Base-by-base conservation (phyloP, 768 basidiomycete genomes). In the Boletellus emodensis region DNA sequence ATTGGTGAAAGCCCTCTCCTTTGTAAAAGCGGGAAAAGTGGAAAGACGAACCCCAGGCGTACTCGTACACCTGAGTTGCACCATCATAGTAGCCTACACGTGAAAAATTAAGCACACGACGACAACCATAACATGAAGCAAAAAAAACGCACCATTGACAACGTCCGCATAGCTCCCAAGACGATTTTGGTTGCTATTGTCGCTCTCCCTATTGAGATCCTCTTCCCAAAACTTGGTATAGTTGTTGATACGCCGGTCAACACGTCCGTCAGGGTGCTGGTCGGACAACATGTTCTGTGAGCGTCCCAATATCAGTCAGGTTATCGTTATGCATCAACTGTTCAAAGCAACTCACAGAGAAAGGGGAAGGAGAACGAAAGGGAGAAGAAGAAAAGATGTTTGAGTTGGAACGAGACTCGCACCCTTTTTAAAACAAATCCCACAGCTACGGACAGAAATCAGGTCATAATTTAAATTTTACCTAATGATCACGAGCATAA, bases 21-120 rank as follows among this genome's bases (percentile, higher is more conserved):
- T 87, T 87, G 81, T 88, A 93, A 78, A 95, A 98, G 32, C 95
- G 91, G 49, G 90, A 95, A 70, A 96, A 96, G 72, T 97, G 94
- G 83, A 96, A 96, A 6, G 86, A 92, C 48, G 84, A 76, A 1
- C 81, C 81, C 94, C 93, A 92, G 46, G 90, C 94, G 61, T 89
- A 96, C 68, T 97, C 94, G 73, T 97, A 96, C 51, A 97, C 75
- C 64, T 91, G 84, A 4, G 95, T 98, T 7, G 91, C 93, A 59
- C 92, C 95, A 66, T 99, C 94, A 59, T 97, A 99, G 74, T 95
- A 97, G 38, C 93, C 93, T 91, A 44, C 4, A n/a, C 4, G 15
- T 38, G 22, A 20, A 20, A 36, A 44, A 32, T 36, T 7, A 7
- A 20, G 7, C 9, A 26, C 6, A 12, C 39, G 0, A 40, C 24